Base-by-base conservation (phyloP, 768 basidiomycete genomes). In the Cubamyces sp. region DNA sequence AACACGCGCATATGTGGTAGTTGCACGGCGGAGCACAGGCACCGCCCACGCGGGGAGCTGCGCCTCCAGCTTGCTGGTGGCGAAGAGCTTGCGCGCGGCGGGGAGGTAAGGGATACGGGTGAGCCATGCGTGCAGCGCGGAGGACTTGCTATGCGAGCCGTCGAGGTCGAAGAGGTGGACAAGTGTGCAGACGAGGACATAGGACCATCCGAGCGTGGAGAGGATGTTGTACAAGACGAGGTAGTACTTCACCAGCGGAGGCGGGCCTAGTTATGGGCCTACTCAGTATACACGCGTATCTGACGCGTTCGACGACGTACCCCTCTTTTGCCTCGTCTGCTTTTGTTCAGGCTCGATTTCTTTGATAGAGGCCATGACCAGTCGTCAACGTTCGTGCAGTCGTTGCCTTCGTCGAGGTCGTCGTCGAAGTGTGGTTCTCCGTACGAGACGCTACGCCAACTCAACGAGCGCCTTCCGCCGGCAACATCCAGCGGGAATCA, bases 191-290 rank as follows among this genome's bases (percentile, higher is more conserved):
- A 79, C 61, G 67, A 96, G 86, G 62, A 96, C 75, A 74, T 85
- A 84, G 0, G 74, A 73, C 96, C 96, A 98, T 47, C 87, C 89
- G 15, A 86, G 49, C 0, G 88, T 79, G 0, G 93, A 94, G 39
- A 87, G 69, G 64, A 82, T 67, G 76, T 98, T 97, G 82, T 95
- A 98, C 0, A 77, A 72, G 57, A 91, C 68, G 3, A 98, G 82
- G 77, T 96, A 97, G 72, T 75, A 77, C 57, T 69, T 72, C 37
- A 74, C 62, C n/a, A 62, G 54, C 49, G 68, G 46, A 9, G 69
- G 59, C 14, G 66, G 66, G 37, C 62, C 69, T 69, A 34, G 62
- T 37, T 41, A 41, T 19, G 26, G 41, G 39, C 30, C 19, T 9
- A 40, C 21, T 60, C 51, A 51, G 42, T 54, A 18, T 45, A 46